These are phyloP conservation scores for Withania somnifera DNA, from an alignment of 305 asterid species.

Conservation along the genomic window DNA sequence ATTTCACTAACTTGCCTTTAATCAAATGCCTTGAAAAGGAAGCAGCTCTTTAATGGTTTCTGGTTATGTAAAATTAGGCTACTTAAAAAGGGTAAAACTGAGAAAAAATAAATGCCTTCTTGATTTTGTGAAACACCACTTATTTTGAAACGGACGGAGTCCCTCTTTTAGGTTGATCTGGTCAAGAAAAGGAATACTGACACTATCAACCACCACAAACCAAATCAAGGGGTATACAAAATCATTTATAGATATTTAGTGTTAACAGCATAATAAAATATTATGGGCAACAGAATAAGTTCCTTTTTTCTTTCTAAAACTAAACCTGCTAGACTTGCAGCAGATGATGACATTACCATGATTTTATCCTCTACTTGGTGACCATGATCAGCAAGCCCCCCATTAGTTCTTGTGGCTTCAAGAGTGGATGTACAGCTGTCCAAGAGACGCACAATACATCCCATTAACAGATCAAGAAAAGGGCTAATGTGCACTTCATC, in stretches of 20 bases:
- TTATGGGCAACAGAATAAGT: not conserved
- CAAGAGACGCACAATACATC: constrained; percentile 55
- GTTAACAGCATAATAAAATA: not conserved
- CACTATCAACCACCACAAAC: not conserved
- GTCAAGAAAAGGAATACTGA: not conserved
- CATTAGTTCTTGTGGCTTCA: constrained; percentile 21
- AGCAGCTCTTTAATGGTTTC: too few species aligned
- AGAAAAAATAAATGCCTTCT: too few species aligned
- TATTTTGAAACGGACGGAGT: too few species aligned
- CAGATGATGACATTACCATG: constrained; percentile 33
- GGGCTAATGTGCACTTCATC: constrained; percentile 65
- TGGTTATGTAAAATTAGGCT: too few species aligned
- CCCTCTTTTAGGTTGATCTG: not conserved
- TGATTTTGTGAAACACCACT: too few species aligned
- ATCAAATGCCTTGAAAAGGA: too few species aligned
- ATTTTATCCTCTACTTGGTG: constrained; percentile 28
- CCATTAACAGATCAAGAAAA: constrained; percentile 67
- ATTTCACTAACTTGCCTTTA: too few species aligned
- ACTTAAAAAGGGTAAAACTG: too few species aligned
- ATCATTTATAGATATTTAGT: not conserved
- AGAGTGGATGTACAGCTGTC: constrained; percentile 57
- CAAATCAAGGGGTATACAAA: not conserved
- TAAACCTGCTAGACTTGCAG: not conserved
- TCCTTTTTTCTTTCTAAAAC: not conserved
- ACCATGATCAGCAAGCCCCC: constrained; percentile 22